Conservation (phyloP, 2,329 filamentous ascomycete genomes). For the Aspergillus thermomutatus region DNA sequence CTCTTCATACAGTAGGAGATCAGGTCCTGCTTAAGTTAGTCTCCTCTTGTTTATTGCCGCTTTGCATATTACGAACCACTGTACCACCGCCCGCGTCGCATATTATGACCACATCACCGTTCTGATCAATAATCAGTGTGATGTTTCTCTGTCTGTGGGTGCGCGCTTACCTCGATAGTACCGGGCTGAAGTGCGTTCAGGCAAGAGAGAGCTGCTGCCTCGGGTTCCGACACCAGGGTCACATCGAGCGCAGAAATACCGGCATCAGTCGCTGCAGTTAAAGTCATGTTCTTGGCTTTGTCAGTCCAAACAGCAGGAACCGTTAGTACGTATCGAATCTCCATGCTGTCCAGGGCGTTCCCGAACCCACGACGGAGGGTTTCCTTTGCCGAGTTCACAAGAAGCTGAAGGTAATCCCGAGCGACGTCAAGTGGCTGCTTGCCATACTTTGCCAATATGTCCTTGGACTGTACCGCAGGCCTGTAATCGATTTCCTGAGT, state of each 20-base stretch:
- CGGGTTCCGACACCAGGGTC: constrained; percentile 23
- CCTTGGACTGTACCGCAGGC: constrained; percentile 1
- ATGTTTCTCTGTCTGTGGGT: background rate
- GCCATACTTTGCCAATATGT: background rate
- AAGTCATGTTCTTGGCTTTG: constrained; percentile 29
- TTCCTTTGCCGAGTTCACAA: constrained; percentile 5
- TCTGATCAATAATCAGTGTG: constrained; percentile 6
- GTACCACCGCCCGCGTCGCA: constrained; percentile 41
- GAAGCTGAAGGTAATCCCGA: constrained; percentile 8
- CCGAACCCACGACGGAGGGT: constrained; percentile 11
- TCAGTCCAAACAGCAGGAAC: constrained; percentile 36
- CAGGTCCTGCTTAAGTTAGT: constrained; percentile 22
- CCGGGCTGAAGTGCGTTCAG: constrained; percentile 25
- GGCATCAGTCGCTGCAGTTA: constrained; percentile 16
- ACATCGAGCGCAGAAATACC: constrained; percentile 13
- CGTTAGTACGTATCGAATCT: constrained; percentile 25
- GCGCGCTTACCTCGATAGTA: constrained; percentile 16
- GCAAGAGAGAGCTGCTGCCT: constrained; percentile 33
- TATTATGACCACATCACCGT: constrained; percentile 30
- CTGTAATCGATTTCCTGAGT: constrained; percentile 3
- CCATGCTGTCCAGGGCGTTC: constrained; percentile 12
- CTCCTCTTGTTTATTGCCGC: background rate
- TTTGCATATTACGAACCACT: constrained; percentile 18
- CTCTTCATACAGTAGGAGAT: constrained; percentile 29
- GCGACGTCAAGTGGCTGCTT: constrained; percentile 5